phyloP scores from a whole-genome alignment of 371 early-diverging fungal genomes.

The Mucor mucedo region DNA sequence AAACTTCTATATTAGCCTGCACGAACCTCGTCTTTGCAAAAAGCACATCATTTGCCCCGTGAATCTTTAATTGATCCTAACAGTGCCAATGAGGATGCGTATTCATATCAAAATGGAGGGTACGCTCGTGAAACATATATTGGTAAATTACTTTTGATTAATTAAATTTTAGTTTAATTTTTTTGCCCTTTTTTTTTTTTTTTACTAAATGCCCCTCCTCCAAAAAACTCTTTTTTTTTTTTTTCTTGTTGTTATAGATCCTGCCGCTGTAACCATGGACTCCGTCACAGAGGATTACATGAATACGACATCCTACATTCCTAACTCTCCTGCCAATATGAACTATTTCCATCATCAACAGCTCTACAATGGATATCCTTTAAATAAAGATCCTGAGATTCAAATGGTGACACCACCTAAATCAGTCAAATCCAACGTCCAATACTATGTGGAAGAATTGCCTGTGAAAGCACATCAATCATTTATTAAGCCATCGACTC shows the following conservation, averaged over 20 bases:
- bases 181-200: background rate
- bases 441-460: constrained; percentile 7
- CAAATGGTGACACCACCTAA: constrained; percentile 26
- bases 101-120: background rate
- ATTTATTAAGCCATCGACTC: constrained; percentile 8
- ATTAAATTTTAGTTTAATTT: background rate
- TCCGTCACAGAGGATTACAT: background rate
- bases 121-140: constrained; percentile 27
- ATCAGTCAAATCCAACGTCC: constrained; percentile 28
- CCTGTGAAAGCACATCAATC: constrained; percentile 21
- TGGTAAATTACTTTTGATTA: constrained; percentile 2
- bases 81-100: background rate
- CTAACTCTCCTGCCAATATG: constrained; percentile 10
- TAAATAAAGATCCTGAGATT: constrained; percentile 19
- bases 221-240: background rate
- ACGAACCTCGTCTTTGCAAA: constrained; percentile 27
- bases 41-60: constrained; percentile 8
- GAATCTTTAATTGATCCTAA: constrained; percentile 32
- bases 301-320: background rate
- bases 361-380: background rate
- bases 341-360: constrained; percentile 9
- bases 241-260: constrained; percentile 9
- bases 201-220: no score
- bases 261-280: constrained; percentile 16
- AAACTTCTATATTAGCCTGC: no score